Conservation (phyloP, 352 stramenopile species). For the Pilasporangium apinafurcum region DNA sequence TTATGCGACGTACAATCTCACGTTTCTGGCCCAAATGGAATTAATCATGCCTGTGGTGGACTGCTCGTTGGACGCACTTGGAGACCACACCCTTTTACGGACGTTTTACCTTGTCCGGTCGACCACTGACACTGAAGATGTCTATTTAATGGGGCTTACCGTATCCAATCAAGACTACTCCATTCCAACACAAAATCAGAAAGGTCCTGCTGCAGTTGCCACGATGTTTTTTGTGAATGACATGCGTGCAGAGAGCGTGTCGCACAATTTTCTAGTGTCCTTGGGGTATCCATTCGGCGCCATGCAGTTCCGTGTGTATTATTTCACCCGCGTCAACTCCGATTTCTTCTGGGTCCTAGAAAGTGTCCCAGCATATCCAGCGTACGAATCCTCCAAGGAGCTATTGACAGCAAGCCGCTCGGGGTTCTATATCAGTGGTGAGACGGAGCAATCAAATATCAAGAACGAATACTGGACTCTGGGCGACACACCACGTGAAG, state of each 20-base stretch:
- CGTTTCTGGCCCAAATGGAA: background rate
- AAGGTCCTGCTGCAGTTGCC: conserved; percentile 9
- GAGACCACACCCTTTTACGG: background rate
- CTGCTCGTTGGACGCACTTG: background rate
- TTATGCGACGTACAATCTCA: conserved; percentile 14
- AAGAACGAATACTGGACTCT: conserved; percentile 18
- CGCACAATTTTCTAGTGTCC: conserved; percentile 15
- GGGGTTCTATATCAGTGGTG: conserved; percentile 21
- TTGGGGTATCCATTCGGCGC: conserved; percentile 19
- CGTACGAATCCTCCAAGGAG: background rate
- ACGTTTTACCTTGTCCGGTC: conserved; percentile 18
- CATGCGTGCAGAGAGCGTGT: conserved; percentile 7
- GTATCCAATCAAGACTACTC: conserved; percentile 22
- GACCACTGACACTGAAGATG: conserved; percentile 6
- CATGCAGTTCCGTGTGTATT: conserved; percentile 16
- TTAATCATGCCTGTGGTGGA: conserved; percentile 4
- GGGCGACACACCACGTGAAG: conserved; percentile 6
- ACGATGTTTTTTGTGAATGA: conserved; percentile 17
- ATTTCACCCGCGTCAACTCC: conserved; percentile 6
- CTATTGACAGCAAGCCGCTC: conserved; percentile 21
- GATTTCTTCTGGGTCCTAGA: conserved; percentile 9
- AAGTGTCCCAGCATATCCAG: background rate
- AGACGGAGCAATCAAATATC: conserved; percentile 26
- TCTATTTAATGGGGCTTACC: conserved; percentile 15
- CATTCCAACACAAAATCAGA: conserved; percentile 10